phyloP scores from a whole-genome alignment of 2,329 filamentous ascomycete genomes.

The Colletotrichum karsti region DNA sequence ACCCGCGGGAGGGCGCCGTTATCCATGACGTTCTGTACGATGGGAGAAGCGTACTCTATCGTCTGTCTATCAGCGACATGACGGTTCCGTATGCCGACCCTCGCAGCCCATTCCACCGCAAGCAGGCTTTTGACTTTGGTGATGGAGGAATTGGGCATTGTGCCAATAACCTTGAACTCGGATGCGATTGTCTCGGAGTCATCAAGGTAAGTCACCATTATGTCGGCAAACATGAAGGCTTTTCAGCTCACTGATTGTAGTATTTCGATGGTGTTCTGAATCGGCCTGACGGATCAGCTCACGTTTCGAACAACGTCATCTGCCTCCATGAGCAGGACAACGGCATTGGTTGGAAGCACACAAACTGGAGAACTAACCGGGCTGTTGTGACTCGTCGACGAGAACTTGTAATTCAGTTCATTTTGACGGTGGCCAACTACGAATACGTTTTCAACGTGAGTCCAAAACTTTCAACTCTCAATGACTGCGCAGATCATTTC shows the following conservation, averaged over 20 bases:
- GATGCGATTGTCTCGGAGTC: no score
- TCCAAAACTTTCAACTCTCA: no score
- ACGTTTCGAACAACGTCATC: slow-evolving; percentile 64
- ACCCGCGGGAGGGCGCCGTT: slow-evolving; percentile 65
- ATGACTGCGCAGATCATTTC: no score
- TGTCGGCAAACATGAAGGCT: neutral
- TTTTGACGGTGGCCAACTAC: slow-evolving; percentile 66
- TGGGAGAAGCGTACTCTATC: slow-evolving; percentile 63
- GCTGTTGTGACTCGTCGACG: slow-evolving; percentile 60
- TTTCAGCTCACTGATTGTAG: slow-evolving; percentile 42
- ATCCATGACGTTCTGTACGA: slow-evolving; percentile 68
- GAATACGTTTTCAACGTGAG: slow-evolving; percentile 67
- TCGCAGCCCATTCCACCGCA: slow-evolving; percentile 61
- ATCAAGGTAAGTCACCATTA: slow-evolving; percentile 46
- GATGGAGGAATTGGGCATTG: slow-evolving; percentile 72
- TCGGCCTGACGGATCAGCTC: slow-evolving; percentile 60
- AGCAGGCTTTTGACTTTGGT: slow-evolving; percentile 74
- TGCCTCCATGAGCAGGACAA: slow-evolving; percentile 76
- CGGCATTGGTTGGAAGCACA: slow-evolving; percentile 76
- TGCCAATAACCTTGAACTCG: slow-evolving; percentile 70
- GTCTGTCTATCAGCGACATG: slow-evolving; percentile 66
- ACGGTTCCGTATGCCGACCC: slow-evolving; percentile 5
- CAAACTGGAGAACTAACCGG: slow-evolving; percentile 70
- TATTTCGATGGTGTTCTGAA: slow-evolving; percentile 60
- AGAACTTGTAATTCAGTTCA: slow-evolving; percentile 6